Evolutionary conservation across 352 stramenopile genomes (phyloP).

Genomic region (Phytophthora fragariaefolia): DNA sequence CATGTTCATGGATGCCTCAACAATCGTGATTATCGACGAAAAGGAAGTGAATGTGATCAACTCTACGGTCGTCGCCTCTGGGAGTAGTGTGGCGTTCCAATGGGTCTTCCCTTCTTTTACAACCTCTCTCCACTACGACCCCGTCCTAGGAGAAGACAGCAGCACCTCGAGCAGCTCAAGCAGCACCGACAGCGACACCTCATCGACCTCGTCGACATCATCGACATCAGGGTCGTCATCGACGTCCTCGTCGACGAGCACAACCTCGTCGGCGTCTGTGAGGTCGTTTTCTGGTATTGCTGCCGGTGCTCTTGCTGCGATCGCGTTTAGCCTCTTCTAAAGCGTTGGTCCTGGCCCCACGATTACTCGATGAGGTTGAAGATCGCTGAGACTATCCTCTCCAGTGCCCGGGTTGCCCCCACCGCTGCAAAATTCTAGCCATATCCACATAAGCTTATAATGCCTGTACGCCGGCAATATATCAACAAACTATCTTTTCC

Average conservation of each 20-base stretch:
- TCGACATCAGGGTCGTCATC: conserved; percentile 1
- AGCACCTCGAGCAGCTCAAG: conserved; percentile 2
- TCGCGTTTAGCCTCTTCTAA: conserved; percentile 31
- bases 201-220: too few species aligned
- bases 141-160: conserved; percentile 46
- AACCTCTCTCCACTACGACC: conserved; percentile 57
- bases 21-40: conserved; percentile 25
- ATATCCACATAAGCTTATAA: conserved; percentile 5
- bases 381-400: not conserved
- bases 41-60: conserved; percentile 27
- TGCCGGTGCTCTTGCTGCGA: not conserved
- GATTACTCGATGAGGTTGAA: not conserved
- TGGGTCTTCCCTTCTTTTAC: conserved; percentile 54
- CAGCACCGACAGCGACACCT: not conserved
- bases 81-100: conserved; percentile 30
- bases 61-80: conserved; percentile 29
- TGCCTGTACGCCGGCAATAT: not conserved
- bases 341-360: not conserved
- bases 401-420: not conserved
- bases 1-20: conserved; percentile 49
- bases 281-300: conserved; percentile 16
- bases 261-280: conserved; percentile 15
- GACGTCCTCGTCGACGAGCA: not conserved
- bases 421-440: conserved; percentile 11
- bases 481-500: not conserved